These are phyloP conservation scores for Scutellaria minor DNA, from an alignment of 257 asterid genomes.

Conservation along the genomic window DNA sequence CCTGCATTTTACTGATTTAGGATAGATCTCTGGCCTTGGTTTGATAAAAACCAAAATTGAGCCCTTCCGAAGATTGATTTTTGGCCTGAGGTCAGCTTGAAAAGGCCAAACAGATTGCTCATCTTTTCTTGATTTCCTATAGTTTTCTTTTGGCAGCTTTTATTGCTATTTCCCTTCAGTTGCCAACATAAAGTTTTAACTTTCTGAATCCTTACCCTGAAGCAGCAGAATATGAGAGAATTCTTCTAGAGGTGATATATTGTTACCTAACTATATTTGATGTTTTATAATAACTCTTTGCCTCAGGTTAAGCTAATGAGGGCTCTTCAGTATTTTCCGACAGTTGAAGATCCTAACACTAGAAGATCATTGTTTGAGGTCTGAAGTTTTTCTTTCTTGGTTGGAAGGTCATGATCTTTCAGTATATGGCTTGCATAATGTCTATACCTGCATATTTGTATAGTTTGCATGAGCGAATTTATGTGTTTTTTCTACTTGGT, in stretches of 20 bases:
- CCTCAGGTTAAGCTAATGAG: constrained; percentile 85
- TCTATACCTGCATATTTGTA: neutral
- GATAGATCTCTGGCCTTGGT: neutral
- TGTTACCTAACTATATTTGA: constrained; percentile 25
- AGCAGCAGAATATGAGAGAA: neutral
- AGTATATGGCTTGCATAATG: neutral
- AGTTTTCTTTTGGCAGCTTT: neutral
- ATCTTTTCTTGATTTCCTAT: neutral
- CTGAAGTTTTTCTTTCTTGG: constrained; percentile 31
- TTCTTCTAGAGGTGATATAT: neutral
- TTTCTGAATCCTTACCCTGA: neutral
- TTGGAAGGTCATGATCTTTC: constrained; percentile 21
- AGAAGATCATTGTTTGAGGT: constrained; percentile 89
- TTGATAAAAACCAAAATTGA: neutral
- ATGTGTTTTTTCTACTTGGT: neutral
- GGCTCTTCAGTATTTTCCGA: constrained; percentile 89
- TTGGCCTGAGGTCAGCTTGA: neutral
- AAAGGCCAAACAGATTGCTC: constrained; percentile 11
- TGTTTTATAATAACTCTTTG: constrained; percentile 18
- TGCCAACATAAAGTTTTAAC: constrained; percentile 14
- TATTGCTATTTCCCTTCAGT: constrained; percentile 1
- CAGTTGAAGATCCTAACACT: constrained; percentile 82
- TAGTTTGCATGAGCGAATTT: neutral
- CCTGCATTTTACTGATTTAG: neutral
- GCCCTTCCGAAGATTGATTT: neutral